These are phyloP conservation scores for Clarireedia monteithiana DNA, from an alignment of 2,329 filamentous ascomycete species.

Conservation along the genomic window DNA sequence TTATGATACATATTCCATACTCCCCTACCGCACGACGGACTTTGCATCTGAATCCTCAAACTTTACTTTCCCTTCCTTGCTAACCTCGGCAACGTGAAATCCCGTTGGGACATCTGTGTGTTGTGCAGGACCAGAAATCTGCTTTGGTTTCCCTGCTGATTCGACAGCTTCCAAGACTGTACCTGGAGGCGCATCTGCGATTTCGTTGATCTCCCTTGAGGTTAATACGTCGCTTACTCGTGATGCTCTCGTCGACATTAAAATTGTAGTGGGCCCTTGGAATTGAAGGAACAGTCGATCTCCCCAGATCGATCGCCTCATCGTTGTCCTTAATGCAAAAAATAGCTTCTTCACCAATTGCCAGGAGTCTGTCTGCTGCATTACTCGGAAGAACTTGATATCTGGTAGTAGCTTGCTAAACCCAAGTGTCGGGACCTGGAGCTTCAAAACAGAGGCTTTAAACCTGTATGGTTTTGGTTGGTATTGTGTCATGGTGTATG, in stretches of 20 bases:
- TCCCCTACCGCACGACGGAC: neutral
- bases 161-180: constrained; percentile 53
- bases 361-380: constrained; percentile 68
- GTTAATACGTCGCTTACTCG: constrained; percentile 72
- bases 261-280: constrained; percentile 73
- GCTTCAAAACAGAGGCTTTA: constrained; percentile 62
- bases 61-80: constrained; percentile 56
- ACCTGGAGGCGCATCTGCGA: constrained; percentile 75
- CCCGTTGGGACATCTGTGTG: constrained; percentile 34
- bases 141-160: constrained; percentile 34
- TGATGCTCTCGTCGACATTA: constrained; percentile 81
- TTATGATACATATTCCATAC: neutral
- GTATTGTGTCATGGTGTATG: constrained; percentile 70
- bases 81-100: constrained; percentile 49
- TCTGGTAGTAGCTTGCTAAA: constrained; percentile 58
- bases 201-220: constrained; percentile 76
- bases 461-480: constrained; percentile 81
- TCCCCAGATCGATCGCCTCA: constrained; percentile 82
- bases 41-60: constrained; percentile 34
- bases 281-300: constrained; percentile 90
- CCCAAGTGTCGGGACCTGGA: constrained; percentile 68
- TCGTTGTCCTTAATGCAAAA: constrained; percentile 66
- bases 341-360: constrained; percentile 56
- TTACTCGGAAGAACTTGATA: constrained; percentile 62
- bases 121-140: constrained; percentile 22